phyloP scores from a whole-genome alignment of 2,329 filamentous ascomycete genomes.

The Drechslera avenae region DNA sequence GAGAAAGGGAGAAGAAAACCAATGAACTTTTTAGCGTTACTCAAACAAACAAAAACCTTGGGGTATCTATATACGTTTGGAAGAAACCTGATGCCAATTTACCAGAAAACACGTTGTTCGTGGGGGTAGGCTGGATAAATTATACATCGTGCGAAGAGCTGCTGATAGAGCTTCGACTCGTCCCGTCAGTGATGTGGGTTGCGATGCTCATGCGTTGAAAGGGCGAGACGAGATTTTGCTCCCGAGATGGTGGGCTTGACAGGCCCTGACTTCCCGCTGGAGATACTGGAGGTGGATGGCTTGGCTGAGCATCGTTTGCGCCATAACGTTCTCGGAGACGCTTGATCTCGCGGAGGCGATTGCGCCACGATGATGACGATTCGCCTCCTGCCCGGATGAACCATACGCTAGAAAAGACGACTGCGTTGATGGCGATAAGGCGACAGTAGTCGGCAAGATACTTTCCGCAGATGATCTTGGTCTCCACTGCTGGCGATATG shows the following conservation, averaged over 20 bases:
- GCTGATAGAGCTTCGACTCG: slow-evolving; percentile 45
- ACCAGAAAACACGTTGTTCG: too few species aligned
- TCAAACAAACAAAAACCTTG: too few species aligned
- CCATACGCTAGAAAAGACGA: slow-evolving; percentile 94
- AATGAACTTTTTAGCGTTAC: too few species aligned
- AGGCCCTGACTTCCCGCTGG: slow-evolving; percentile 27
- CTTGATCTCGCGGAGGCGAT: slow-evolving; percentile 82
- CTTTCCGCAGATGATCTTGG: slow-evolving; percentile 84
- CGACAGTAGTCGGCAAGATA: slow-evolving; percentile 86
- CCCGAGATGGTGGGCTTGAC: slow-evolving; percentile 36
- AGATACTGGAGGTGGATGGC: slow-evolving; percentile 28
- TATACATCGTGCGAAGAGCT: slow-evolving; percentile 41
- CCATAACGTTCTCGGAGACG: slow-evolving; percentile 69
- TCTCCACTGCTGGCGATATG: slow-evolving; percentile 85
- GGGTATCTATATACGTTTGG: too few species aligned
- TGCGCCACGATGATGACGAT: slow-evolving; percentile 87
- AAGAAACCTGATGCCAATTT: too few species aligned
- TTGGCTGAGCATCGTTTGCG: slow-evolving; percentile 16
- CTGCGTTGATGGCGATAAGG: slow-evolving; percentile 88
- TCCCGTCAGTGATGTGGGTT: slow-evolving; percentile 45
- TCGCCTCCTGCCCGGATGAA: slow-evolving; percentile 75
- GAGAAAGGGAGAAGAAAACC: too few species aligned
- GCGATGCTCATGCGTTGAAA: slow-evolving; percentile 46
- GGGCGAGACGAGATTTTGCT: slow-evolving; percentile 34
- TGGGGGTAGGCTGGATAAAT: too few species aligned